These are phyloP conservation scores for Parathielavia hyrcaniae DNA, from an alignment of 495 filamentous ascomycete genomes.

Conservation along the genomic window DNA sequence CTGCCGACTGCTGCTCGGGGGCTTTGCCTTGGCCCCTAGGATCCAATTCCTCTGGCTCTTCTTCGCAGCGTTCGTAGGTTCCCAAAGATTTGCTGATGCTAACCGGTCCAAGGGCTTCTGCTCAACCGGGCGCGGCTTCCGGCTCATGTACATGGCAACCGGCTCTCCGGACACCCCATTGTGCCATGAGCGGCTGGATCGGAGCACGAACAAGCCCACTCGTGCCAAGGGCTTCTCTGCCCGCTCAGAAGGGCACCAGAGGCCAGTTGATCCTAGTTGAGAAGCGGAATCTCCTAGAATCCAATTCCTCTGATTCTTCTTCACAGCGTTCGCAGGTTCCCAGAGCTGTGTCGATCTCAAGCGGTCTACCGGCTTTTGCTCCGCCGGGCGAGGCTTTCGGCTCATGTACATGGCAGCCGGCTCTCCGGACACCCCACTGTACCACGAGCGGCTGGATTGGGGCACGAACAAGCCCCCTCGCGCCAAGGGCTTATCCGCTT, in stretches of 20 bases:
- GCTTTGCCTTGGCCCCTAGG: not conserved
- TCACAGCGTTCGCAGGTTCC: slow-evolving; percentile 13
- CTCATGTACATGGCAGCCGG: slow-evolving; percentile 33
- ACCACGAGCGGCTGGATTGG: slow-evolving; percentile 21
- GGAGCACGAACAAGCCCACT: slow-evolving; percentile 26
- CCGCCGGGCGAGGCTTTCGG: slow-evolving; percentile 25
- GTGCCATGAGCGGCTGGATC: slow-evolving; percentile 22
- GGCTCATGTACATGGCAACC: slow-evolving; percentile 31
- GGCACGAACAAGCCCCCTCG: slow-evolving; percentile 26
- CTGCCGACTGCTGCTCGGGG: not conserved
- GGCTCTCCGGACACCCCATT: slow-evolving; percentile 36
- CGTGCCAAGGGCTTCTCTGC: slow-evolving; percentile 8
- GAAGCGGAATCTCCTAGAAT: slow-evolving; percentile 19
- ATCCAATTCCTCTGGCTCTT: slow-evolving; percentile 32
- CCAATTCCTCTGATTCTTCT: slow-evolving; percentile 28
- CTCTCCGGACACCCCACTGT: slow-evolving; percentile 33
- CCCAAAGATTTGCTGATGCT: slow-evolving; percentile 35
- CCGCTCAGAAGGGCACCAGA: slow-evolving; percentile 24
- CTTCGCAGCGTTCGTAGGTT: slow-evolving; percentile 4
- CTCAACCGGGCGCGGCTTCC: slow-evolving; percentile 23
- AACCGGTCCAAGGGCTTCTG: slow-evolving; percentile 28
- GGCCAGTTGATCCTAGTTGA: slow-evolving; percentile 14
- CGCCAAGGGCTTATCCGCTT: slow-evolving; percentile 9
- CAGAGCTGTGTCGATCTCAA: slow-evolving; percentile 35
- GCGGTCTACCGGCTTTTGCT: slow-evolving; percentile 25